Evolutionary conservation across 2,329 filamentous ascomycete species (phyloP), one percentile per base, ranked within the genome.

Genomic region (Exophiala sp.): DNA sequence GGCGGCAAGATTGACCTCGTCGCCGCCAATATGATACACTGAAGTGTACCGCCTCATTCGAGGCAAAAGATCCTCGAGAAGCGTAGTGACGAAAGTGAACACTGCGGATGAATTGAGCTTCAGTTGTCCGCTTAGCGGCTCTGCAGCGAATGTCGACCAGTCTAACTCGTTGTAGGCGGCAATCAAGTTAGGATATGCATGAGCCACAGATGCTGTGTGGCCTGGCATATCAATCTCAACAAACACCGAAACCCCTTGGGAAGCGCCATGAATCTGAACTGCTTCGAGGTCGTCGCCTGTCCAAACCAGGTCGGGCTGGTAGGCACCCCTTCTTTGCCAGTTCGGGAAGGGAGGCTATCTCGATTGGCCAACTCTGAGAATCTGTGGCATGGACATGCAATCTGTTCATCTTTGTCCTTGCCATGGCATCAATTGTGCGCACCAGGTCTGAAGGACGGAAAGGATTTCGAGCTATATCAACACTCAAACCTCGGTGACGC

Each of bases 11-110:
- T 93, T 91, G 54, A 94, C 81, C 71, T 95, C 89, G 62, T 95
- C 89, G 47, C 89, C 89, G 38, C 89, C 89, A 1, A 86, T 86
- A 69, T 95, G 88, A 73, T 91, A 94, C 69, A 91, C 80, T 5
- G 80, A 71, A 2, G 83, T 76, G 66, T 87, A 88, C 0, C 83
- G 81, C 7, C 73, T 70, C 9, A 89, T 66, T 22, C 87, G 77
- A 11, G 88, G 88, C 46, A 94, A 71, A 19, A 95, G 64, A 63
- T 95, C 89, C n/a, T 75, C 74, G 60, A 88, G 84, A 11, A 95
- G 68, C 30, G 68, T 83, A 49, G 85, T 78, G 9, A 95, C 67
- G 66, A 95, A 94, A 1, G 75, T 69, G 60, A 83, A 77, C 1
- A 93, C 87, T 1, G 70, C 76, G 1, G 80, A 70, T 46, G 81